These are phyloP conservation scores for Rhodomyrtus psidioides DNA, from an alignment of 441 rosid genomes.

Conservation along the genomic window DNA sequence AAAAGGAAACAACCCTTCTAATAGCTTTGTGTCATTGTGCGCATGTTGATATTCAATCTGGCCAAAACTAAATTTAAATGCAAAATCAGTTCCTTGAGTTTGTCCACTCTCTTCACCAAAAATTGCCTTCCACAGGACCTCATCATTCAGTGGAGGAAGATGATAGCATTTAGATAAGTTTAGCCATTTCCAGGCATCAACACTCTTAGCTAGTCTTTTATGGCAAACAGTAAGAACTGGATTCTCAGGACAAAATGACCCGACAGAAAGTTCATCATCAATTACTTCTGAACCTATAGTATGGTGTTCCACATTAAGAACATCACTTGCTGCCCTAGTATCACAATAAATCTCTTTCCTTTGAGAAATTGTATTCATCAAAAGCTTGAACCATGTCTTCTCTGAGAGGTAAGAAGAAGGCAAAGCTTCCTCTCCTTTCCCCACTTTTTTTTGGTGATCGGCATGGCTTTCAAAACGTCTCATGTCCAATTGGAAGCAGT, in stretches of 20 bases:
- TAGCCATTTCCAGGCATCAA: conserved; percentile 39
- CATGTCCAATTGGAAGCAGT: conserved; percentile 26
- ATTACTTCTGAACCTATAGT: conserved; percentile 3
- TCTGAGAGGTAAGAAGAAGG: conserved; percentile 28
- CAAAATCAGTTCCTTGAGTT: conserved; percentile 7
- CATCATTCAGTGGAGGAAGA: conserved; percentile 80
- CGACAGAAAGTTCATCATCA: conserved; percentile 19
- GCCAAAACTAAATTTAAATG: conserved; percentile 50
- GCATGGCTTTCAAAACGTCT: conserved; percentile 21
- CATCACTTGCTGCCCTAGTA: conserved; percentile 18
- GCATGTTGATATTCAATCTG: conserved; percentile 46
- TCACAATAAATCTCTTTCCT: conserved; percentile 25
- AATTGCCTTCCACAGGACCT: conserved; percentile 50
- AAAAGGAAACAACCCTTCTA: conserved; percentile 75
- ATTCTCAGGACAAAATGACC: conserved; percentile 69
- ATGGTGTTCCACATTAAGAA: conserved; percentile 16
- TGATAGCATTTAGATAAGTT: conserved; percentile 48
- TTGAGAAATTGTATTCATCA: conserved; percentile 34
- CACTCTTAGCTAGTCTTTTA: conserved; percentile 36
- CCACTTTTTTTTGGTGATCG: conserved; percentile 9
- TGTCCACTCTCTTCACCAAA: conserved; percentile 30
- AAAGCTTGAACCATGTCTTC: conserved; percentile 46
- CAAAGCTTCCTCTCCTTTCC: conserved; percentile 22
- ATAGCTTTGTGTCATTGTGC: conserved; percentile 39
- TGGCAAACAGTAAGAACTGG: conserved; percentile 61